Percentiles rank a stretch among this genome's conserved stretches.
These are phyloP conservation scores for Cucurbitaria berberidis DNA, from an alignment of 2,329 filamentous ascomycete species.

Conservation along the genomic window DNA sequence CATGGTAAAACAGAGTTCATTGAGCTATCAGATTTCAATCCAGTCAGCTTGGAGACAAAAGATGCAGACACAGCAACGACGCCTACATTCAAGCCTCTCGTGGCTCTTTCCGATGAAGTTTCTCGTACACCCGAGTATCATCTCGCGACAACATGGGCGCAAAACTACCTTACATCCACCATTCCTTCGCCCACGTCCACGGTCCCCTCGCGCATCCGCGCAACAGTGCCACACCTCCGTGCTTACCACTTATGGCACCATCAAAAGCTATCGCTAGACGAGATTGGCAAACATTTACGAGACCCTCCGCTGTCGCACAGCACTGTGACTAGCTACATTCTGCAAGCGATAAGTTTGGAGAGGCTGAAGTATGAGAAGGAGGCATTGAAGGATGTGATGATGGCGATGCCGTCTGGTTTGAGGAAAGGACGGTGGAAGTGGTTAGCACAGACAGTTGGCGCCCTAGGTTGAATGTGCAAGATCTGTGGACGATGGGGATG, in stretches of 20 bases:
- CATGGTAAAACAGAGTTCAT: background rate
- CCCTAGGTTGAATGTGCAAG: background rate
- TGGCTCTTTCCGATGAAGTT: background rate
- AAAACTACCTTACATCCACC: constrained; percentile 32
- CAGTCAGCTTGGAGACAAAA: background rate
- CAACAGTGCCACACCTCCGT: constrained; percentile 39
- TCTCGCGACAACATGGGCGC: constrained; percentile 39
- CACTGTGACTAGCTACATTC: constrained; percentile 40
- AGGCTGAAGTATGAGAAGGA: constrained; percentile 32
- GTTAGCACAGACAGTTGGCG: constrained; percentile 32
- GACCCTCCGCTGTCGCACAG: constrained; percentile 37
- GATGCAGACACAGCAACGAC: background rate
- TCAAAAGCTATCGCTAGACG: constrained; percentile 30
- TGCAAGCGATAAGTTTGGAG: constrained; percentile 40
- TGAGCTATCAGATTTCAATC: background rate
- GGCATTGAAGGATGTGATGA: constrained; percentile 28
- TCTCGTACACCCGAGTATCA: constrained; percentile 26
- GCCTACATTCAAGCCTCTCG: constrained; percentile 1
- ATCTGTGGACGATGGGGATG: background rate
- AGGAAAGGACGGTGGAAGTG: constrained; percentile 33
- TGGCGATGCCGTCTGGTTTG: constrained; percentile 26
- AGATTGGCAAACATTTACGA: constrained; percentile 31
- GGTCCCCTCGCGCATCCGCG: constrained; percentile 32
- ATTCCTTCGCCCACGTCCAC: constrained; percentile 31
- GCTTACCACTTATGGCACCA: constrained; percentile 45